A percentile compares a stretch with the other conserved stretches of the same genome.
These are phyloP conservation scores for Fusarium kyushuense DNA, from an alignment of 2,329 filamentous ascomycete genomes.

Conservation along the genomic window DNA sequence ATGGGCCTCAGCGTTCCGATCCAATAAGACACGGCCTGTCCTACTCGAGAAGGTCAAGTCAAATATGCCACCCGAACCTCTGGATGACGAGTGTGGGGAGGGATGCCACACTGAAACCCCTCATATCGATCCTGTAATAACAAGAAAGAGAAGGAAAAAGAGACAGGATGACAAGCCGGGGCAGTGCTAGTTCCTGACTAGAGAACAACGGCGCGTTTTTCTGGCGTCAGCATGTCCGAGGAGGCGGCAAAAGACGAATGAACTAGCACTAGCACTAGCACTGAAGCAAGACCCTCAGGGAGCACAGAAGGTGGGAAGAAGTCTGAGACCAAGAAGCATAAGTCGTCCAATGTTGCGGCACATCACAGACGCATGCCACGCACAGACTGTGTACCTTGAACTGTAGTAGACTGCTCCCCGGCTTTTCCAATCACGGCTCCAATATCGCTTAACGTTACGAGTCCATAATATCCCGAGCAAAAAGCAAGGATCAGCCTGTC, in stretches of 20 bases:
- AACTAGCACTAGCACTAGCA: too few species aligned
- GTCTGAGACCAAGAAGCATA: conserved; percentile 6
- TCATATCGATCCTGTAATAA: conserved; percentile 31
- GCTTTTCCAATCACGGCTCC: conserved; percentile 28
- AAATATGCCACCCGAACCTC: conserved; percentile 20
- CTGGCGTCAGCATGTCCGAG: conserved; percentile 11
- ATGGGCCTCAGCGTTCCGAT: conserved; percentile 20
- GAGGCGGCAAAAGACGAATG: background rate
- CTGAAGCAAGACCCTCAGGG: background rate
- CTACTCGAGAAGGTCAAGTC: background rate
- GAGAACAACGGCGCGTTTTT: conserved; percentile 5
- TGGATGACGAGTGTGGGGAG: conserved; percentile 31
- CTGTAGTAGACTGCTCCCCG: background rate
- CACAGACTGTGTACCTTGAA: conserved; percentile 6
- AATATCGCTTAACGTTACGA: conserved; percentile 36
- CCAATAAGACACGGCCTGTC: conserved; percentile 12
- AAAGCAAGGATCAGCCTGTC: conserved; percentile 16
- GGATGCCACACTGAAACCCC: conserved; percentile 39
- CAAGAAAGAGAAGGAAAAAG: conserved; percentile 10
- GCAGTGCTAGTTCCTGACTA: background rate
- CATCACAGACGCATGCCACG: conserved; percentile 3
- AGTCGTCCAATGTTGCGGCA: conserved; percentile 13
- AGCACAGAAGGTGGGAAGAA: conserved; percentile 7
- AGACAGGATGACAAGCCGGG: conserved; percentile 40
- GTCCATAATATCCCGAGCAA: conserved; percentile 27